A percentile compares a stretch with the other conserved stretches of the same genome.
phyloP scores from a whole-genome alignment of 768 basidiomycete species.

The Trametes cubensis region DNA sequence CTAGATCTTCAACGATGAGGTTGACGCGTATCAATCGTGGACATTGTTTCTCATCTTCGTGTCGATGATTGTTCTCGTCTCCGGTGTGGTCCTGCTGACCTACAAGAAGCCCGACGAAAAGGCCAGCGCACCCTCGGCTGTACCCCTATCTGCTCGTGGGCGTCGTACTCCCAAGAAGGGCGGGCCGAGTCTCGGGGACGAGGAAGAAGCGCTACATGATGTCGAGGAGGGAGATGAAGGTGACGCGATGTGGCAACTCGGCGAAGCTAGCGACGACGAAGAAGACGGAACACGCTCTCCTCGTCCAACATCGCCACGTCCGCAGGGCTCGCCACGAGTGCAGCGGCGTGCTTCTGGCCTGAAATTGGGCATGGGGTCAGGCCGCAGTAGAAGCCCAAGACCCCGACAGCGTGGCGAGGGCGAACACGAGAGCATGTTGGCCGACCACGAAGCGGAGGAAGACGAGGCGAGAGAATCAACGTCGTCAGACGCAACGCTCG shows the following conservation, averaged over 20 bases:
- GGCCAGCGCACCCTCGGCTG: constrained; percentile 33
- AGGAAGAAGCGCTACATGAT: constrained; percentile 39
- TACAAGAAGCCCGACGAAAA: constrained; percentile 82
- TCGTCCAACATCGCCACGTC: constrained; percentile 29
- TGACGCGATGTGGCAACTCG: constrained; percentile 66
- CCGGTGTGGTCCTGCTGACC: constrained; percentile 90
- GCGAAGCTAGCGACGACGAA: constrained; percentile 72
- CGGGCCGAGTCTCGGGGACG: constrained; percentile 38
- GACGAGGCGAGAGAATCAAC: constrained; percentile 40
- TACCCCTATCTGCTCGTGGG: constrained; percentile 34
- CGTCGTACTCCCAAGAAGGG: constrained; percentile 35
- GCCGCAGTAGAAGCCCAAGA: constrained; percentile 6
- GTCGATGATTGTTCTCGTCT: constrained; percentile 85
- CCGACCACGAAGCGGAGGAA: constrained; percentile 32
- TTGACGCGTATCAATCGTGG: constrained; percentile 87
- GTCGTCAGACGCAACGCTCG: constrained; percentile 43
- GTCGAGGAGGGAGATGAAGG: constrained; percentile 43
- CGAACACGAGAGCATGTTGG: constrained; percentile 30
- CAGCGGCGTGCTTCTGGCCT: constrained; percentile 13
- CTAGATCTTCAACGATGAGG: constrained; percentile 80
- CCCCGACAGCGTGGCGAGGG: constrained; percentile 22
- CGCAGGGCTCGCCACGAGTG: constrained; percentile 7
- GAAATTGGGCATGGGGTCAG: constrained; percentile 11
- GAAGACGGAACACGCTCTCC: constrained; percentile 42
- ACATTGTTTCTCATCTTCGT: constrained; percentile 84